These are phyloP conservation scores for Zopfochytrium polystomum DNA, from an alignment of 371 early-diverging fungal genomes.

Conservation along the genomic window DNA sequence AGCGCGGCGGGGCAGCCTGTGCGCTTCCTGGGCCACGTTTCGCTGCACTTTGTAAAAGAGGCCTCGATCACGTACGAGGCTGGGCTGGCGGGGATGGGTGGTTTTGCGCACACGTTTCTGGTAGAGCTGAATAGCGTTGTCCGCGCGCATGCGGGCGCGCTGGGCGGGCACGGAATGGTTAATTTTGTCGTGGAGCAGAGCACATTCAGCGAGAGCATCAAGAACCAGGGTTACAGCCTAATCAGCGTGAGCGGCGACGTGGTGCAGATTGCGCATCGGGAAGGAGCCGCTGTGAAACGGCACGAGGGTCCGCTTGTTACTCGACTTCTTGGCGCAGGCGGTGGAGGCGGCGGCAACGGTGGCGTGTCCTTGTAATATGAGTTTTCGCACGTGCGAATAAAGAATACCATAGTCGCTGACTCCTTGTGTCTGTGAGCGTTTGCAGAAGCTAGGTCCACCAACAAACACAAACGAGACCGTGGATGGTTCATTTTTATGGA, in stretches of 20 bases:
- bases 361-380: too few relatives aligned
- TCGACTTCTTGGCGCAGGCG: too few relatives aligned
- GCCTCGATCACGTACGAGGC: slow-evolving; percentile 52
- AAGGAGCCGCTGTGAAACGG: too few relatives aligned
- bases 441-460: too few relatives aligned
- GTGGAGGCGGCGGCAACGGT: too few relatives aligned
- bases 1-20: slow-evolving; percentile 41
- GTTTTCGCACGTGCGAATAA: too few relatives aligned
- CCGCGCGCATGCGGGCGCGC: slow-evolving; percentile 61
- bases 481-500: too few relatives aligned
- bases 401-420: too few relatives aligned
- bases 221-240: slow-evolving; percentile 65
- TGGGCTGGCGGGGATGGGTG: slow-evolving; percentile 48
- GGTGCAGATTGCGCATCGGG: slow-evolving; percentile 23
- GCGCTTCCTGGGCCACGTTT: slow-evolving; percentile 61
- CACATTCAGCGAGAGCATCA: slow-evolving; percentile 56
- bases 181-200: slow-evolving; percentile 60
- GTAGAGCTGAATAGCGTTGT: slow-evolving; percentile 62
- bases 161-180: slow-evolving; percentile 69
- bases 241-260: slow-evolving; percentile 47
- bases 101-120: slow-evolving; percentile 61
- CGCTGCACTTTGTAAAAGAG: slow-evolving; percentile 75
- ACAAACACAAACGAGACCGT: too few relatives aligned
- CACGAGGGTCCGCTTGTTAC: too few relatives aligned
- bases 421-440: too few relatives aligned